Percentiles rank a stretch among this genome's conserved stretches.
Evolutionary conservation across 2,329 filamentous ascomycete genomes (phyloP).

Genomic region (Phialophora expanda): DNA sequence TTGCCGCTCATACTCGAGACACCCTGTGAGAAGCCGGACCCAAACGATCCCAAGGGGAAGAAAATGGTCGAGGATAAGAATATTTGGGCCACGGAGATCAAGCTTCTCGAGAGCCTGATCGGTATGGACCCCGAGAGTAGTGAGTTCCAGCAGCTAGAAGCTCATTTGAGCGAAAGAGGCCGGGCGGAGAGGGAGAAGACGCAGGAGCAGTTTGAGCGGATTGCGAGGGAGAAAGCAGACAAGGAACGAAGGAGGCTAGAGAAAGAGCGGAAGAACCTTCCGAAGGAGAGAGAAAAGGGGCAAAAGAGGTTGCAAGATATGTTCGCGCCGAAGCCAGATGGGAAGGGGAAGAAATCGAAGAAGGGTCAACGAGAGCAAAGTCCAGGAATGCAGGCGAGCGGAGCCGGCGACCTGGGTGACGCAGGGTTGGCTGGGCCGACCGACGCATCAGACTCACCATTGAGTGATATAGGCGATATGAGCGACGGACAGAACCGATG

Average conservation of each 20-base stretch:
- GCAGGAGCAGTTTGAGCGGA: conserved; percentile 78
- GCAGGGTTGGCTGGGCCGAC: conserved; percentile 22
- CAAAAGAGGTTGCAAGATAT: conserved; percentile 50
- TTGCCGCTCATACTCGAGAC: conserved; percentile 95
- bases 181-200: conserved; percentile 73
- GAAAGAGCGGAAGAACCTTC: conserved; percentile 45
- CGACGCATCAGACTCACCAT: neutral
- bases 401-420: conserved; percentile 23
- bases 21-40: conserved; percentile 76
- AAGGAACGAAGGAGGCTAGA: conserved; percentile 65
- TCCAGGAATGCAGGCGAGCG: conserved; percentile 29
- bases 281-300: conserved; percentile 42
- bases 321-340: conserved; percentile 44
- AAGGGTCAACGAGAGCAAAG: conserved; percentile 46
- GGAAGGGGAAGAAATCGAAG: conserved; percentile 48
- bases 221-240: conserved; percentile 63
- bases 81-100: conserved; percentile 93
- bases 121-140: conserved; percentile 78
- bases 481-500: conserved; percentile 22
- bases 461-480: conserved; percentile 25
- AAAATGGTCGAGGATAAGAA: conserved; percentile 69
- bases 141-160: conserved; percentile 71
- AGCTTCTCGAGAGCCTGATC: conserved; percentile 84
- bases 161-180: conserved; percentile 70
- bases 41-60: conserved; percentile 36